Conservation (phyloP, 225 moss, liverwort and hornwort genomes). For the Sphagnum contortum region DNA sequence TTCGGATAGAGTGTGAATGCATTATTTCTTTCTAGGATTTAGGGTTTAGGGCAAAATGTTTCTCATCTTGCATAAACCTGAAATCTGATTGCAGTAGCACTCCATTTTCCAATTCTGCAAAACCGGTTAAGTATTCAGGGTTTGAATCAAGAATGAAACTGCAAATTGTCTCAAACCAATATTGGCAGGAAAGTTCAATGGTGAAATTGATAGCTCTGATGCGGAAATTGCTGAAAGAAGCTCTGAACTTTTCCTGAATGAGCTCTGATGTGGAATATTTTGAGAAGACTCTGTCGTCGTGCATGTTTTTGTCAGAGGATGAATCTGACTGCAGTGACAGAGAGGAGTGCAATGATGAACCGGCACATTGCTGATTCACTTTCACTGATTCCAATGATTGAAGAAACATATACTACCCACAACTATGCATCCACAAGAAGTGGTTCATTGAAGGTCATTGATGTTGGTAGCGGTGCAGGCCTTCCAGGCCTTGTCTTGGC, state of each 20-base stretch:
- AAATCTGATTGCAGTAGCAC: neutral
- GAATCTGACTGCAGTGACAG: constrained; percentile 92
- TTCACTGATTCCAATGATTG: constrained; percentile 65
- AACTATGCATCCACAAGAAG: constrained; percentile 11
- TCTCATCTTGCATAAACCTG: no score
- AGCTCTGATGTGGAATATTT: neutral
- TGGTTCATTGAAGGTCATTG: constrained; percentile 54
- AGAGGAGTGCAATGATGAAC: constrained; percentile 84
- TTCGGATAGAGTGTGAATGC: neutral
- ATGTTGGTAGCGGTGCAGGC: constrained; percentile 91
- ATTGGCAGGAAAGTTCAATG: no score
- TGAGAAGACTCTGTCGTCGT: neutral
- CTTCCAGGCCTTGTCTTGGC: constrained; percentile 89
- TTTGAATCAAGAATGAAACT: no score
- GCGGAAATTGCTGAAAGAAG: neutral
- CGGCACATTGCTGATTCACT: constrained; percentile 82
- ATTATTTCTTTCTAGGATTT: neutral
- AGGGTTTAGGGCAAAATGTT: no score
- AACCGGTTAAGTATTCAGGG: no score
- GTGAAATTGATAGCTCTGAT: neutral
- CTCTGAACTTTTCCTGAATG: neutral
- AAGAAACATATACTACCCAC: constrained; percentile 44
- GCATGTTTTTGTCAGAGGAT: constrained; percentile 45
- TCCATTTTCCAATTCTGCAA: neutral
- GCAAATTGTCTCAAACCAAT: no score